Conservation (phyloP, 305 asterid species). For the Fraxinus platypoda region DNA sequence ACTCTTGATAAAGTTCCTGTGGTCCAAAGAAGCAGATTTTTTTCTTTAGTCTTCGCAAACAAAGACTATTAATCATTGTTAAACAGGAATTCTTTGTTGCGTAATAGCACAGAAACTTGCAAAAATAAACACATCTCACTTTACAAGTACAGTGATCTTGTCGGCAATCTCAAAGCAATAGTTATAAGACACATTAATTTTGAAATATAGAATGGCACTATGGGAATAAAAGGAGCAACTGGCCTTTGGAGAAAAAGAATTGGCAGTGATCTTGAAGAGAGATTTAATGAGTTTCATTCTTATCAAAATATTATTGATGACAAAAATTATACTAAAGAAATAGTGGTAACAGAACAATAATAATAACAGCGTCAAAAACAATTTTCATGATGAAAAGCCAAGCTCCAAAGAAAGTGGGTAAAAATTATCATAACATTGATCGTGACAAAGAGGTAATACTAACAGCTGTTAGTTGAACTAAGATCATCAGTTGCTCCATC, state of each 20-base stretch:
- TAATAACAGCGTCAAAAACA: not conserved
- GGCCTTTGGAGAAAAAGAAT: not conserved
- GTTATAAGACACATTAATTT: not conserved
- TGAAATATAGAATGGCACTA: not conserved
- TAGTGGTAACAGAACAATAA: not conserved
- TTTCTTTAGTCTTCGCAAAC: conserved; percentile 3
- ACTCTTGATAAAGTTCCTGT: conserved; percentile 81
- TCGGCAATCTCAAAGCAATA: conserved; percentile 5
- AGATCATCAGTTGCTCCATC: conserved; percentile 66
- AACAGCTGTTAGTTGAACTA: conserved; percentile 77
- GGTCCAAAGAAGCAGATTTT: conserved; percentile 16
- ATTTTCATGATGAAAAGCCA: not conserved
- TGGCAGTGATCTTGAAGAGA: not conserved
- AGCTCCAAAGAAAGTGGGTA: not conserved
- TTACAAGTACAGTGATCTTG: not conserved
- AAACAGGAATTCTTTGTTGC: conserved; percentile 5
- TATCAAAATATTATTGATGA: not conserved
- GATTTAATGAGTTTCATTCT: not conserved
- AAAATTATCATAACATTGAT: conserved; percentile 5
- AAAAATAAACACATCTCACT: not conserved
- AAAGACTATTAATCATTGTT: not conserved
- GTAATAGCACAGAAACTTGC: conserved; percentile 5
- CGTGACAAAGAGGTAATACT: conserved; percentile 36
- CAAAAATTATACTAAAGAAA: conserved; percentile 1
- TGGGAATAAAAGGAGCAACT: not conserved